A percentile compares a stretch with the other conserved stretches of the same genome.
These are phyloP conservation scores for Chalciporus sp. DNA, from an alignment of 1,284 basidiomycete species.

Conservation along the genomic window DNA sequence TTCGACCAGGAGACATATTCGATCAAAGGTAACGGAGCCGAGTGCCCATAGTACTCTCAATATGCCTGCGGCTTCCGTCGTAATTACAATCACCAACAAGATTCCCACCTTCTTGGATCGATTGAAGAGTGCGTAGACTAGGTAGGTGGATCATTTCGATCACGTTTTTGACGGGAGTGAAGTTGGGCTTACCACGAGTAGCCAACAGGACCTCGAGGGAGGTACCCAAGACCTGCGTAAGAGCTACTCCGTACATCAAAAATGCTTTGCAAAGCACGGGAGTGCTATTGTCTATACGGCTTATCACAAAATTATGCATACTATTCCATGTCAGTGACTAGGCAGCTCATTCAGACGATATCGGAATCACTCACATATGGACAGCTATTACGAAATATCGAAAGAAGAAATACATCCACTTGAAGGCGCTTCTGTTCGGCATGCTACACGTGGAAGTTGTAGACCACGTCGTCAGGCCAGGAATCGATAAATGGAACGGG, in stretches of 20 bases:
- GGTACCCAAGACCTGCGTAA: too few species aligned
- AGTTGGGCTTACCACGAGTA: too few species aligned
- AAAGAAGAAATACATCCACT: slow-evolving; percentile 28
- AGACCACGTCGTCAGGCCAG: background rate
- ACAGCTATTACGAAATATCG: slow-evolving; percentile 18
- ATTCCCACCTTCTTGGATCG: background rate
- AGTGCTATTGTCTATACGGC: too few species aligned
- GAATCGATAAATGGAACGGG: background rate
- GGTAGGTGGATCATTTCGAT: too few species aligned
- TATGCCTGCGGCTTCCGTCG: slow-evolving; percentile 8
- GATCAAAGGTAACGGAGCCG: background rate
- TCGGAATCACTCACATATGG: slow-evolving; percentile 15
- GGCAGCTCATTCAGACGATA: too few species aligned
- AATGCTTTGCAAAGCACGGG: too few species aligned
- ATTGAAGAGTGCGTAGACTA: too few species aligned
- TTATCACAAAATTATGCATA: too few species aligned
- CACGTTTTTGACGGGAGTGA: too few species aligned
- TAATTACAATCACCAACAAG: slow-evolving; percentile 14
- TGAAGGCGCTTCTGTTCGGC: slow-evolving; percentile 16
- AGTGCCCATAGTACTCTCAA: slow-evolving; percentile 6
- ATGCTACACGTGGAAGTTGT: slow-evolving; percentile 12
- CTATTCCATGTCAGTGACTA: too few species aligned
- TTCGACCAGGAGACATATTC: background rate
- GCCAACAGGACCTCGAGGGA: too few species aligned
- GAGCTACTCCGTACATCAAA: too few species aligned